Percentiles rank a stretch among this genome's conserved stretches.
These are phyloP conservation scores for Microcos paniculata DNA, from an alignment of 345 rosid species.

Conservation along the genomic window DNA sequence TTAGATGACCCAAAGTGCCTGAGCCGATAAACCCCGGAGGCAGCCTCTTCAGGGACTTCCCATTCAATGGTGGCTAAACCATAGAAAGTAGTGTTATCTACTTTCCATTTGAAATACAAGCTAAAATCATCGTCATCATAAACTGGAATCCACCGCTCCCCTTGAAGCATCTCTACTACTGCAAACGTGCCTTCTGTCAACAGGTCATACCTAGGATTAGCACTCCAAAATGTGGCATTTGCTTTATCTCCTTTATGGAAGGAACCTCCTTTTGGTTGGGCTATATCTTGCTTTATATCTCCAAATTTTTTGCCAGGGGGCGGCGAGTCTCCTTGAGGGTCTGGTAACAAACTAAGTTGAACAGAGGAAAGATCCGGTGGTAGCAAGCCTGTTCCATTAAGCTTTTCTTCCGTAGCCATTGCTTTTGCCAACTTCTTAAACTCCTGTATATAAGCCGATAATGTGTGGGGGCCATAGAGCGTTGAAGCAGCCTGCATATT, in stretches of 20 bases:
- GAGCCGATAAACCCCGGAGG: constrained; percentile 40
- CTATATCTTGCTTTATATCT: constrained; percentile 41
- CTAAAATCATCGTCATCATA: constrained; percentile 60
- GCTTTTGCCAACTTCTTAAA: constrained; percentile 47
- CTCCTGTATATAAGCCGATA: constrained; percentile 58
- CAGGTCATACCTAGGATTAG: constrained; percentile 56
- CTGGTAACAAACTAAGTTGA: constrained; percentile 33
- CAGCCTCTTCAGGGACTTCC: constrained; percentile 41
- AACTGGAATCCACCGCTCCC: constrained; percentile 39
- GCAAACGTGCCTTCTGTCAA: constrained; percentile 59
- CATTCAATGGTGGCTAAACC: constrained; percentile 49
- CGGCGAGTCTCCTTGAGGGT: constrained; percentile 37
- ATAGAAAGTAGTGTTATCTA: constrained; percentile 25
- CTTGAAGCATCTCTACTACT: constrained; percentile 50
- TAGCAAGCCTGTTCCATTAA: constrained; percentile 8
- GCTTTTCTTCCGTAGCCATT: constrained; percentile 40
- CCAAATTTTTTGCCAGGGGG: constrained; percentile 45
- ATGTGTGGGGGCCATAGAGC: constrained; percentile 59
- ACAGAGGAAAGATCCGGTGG: constrained; percentile 54
- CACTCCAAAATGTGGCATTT: constrained; percentile 53
- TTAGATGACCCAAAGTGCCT: constrained; percentile 55
- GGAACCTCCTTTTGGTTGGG: constrained; percentile 29
- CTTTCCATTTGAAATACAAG: constrained; percentile 46
- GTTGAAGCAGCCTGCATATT: constrained; percentile 58
- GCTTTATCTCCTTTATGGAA: constrained; percentile 41